These are phyloP conservation scores for Leavenworthia alabamica DNA, from an alignment of 345 rosid species.

Conservation along the genomic window DNA sequence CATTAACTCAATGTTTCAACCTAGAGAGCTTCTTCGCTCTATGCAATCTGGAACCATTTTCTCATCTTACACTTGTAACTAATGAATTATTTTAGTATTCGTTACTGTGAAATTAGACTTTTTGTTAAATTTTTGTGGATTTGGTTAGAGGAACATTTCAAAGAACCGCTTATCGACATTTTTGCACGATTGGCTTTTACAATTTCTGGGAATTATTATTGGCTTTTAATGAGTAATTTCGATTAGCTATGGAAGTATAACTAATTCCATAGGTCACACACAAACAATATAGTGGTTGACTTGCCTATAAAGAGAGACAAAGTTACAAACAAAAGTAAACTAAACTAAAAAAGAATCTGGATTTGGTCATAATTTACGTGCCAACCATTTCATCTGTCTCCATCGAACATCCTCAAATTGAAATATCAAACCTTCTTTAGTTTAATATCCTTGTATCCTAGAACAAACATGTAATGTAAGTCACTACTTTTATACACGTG, in stretches of 20 bases:
- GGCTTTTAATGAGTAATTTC: background rate
- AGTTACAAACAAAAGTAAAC: background rate
- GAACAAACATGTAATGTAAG: constrained; percentile 29
- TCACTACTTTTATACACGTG: constrained; percentile 20
- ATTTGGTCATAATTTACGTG: constrained; percentile 16
- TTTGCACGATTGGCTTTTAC: background rate
- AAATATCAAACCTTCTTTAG: background rate
- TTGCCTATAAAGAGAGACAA: background rate
- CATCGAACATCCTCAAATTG: constrained; percentile 13
- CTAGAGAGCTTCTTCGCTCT: background rate
- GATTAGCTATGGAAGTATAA: background rate
- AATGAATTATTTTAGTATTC: background rate
- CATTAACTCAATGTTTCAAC: background rate
- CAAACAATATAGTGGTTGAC: background rate
- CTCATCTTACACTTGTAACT: too few species aligned
- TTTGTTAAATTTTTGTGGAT: background rate
- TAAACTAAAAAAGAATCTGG: too few species aligned
- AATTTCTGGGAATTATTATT: background rate
- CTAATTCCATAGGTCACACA: background rate
- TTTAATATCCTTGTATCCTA: background rate
- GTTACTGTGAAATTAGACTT: background rate
- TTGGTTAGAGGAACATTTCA: background rate
- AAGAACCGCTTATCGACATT: background rate
- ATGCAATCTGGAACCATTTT: too few species aligned
- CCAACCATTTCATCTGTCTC: constrained; percentile 20